Percentiles rank a stretch among this genome's conserved stretches.
Conservation (phyloP, 78 protist genomes). For the Emiliania huxleyi region DNA sequence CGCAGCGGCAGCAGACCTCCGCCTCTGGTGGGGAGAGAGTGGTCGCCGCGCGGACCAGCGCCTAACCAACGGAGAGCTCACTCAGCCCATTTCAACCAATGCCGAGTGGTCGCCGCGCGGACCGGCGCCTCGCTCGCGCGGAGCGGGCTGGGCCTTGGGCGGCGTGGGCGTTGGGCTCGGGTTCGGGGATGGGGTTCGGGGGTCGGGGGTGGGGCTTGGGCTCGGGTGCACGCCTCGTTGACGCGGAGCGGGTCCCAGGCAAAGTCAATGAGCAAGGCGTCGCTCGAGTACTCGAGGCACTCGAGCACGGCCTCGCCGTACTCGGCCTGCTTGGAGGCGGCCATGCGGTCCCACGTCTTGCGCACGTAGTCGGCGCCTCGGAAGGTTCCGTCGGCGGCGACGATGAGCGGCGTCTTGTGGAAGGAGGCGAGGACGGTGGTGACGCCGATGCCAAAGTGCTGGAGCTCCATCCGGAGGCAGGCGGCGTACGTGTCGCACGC, state of each 20-base stretch:
- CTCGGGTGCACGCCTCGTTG: neutral
- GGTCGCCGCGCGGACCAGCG: neutral
- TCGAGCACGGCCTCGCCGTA: neutral
- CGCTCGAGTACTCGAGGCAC: neutral
- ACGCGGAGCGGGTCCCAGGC: neutral
- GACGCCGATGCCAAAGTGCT: neutral
- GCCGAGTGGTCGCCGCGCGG: no score
- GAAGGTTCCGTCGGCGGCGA: no score
- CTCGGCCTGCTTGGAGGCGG: neutral
- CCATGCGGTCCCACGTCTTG: neutral
- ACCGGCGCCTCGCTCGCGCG: no score
- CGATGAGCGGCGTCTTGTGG: neutral
- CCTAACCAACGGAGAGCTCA: no score
- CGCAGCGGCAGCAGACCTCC: neutral
- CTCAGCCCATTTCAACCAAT: no score
- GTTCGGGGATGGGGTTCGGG: no score
- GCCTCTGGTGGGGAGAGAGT: neutral
- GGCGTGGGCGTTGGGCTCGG: no score
- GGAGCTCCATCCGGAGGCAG: neutral
- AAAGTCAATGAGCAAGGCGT: neutral
- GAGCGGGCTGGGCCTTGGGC: no score
- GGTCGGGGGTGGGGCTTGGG: no score
- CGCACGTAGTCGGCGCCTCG: neutral
- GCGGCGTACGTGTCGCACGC: neutral
- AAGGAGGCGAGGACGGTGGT: neutral